Conservation (phyloP, 2,329 filamentous ascomycete genomes). For the Cyanodermella asteris region DNA sequence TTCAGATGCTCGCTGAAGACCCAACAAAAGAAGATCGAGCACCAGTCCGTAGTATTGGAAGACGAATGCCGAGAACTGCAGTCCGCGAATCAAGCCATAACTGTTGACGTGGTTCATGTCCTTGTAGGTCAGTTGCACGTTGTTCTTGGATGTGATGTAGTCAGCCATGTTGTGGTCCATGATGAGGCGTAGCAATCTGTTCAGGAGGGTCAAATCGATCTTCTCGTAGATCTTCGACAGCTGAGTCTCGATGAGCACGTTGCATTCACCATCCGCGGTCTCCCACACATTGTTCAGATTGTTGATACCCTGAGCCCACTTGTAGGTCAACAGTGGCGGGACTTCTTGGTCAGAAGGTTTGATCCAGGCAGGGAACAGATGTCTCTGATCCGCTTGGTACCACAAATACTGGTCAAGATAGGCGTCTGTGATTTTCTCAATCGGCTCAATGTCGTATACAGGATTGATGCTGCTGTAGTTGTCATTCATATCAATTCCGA, state of each 20-base stretch:
- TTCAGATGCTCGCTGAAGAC: slow-evolving; percentile 88
- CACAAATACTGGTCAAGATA: slow-evolving; percentile 97
- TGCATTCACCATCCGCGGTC: slow-evolving; percentile 80
- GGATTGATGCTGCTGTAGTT: slow-evolving; percentile 99
- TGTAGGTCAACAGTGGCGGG: slow-evolving; percentile 81
- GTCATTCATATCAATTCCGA: slow-evolving; percentile 99
- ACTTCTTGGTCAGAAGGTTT: slow-evolving; percentile 98
- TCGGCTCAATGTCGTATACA: slow-evolving; percentile 95
- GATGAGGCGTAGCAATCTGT: slow-evolving; percentile 76
- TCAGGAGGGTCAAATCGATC: slow-evolving; percentile 88
- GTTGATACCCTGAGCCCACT: slow-evolving; percentile 99
- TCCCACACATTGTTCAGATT: slow-evolving; percentile 93
- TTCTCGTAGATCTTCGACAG: slow-evolving; percentile 99
- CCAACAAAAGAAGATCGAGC: slow-evolving; percentile 75
- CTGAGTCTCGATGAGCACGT: slow-evolving; percentile 96
- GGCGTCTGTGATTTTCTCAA: slow-evolving; percentile 97
- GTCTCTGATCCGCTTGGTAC: slow-evolving; percentile 95
- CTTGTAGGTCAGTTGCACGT: slow-evolving; percentile 96
- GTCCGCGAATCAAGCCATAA: slow-evolving; percentile 91
- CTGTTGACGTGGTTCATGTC: slow-evolving; percentile 99
- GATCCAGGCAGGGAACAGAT: slow-evolving; percentile 96
- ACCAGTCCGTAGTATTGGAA: slow-evolving; percentile 98
- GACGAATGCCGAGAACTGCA: slow-evolving; percentile 95
- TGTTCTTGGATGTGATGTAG: slow-evolving; percentile 98
- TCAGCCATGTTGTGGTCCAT: slow-evolving; percentile 99